Percentiles rank a stretch among this genome's conserved stretches.
phyloP scores from a whole-genome alignment of 2,329 filamentous ascomycete genomes.

The Coniochaeta prunicola region DNA sequence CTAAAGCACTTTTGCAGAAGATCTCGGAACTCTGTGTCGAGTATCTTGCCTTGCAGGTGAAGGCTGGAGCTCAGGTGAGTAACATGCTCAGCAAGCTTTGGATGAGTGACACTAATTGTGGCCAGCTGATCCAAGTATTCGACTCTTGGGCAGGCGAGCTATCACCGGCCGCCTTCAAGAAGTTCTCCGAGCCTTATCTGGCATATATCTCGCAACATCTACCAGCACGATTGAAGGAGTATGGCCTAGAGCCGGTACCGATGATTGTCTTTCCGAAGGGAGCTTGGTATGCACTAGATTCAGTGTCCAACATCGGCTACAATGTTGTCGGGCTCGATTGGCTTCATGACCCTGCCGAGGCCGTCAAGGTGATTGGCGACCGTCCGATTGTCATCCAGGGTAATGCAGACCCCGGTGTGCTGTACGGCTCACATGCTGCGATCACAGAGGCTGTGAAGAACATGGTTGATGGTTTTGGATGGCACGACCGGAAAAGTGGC shows the following conservation, averaged over 20 bases:
- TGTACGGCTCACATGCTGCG: conserved; percentile 76
- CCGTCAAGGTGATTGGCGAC: conserved; percentile 70
- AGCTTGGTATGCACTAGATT: conserved; percentile 89
- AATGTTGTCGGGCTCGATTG: conserved; percentile 93
- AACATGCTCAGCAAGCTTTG: background rate
- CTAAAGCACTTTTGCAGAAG: conserved; percentile 77
- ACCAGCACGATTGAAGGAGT: conserved; percentile 63
- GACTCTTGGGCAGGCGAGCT: conserved; percentile 98
- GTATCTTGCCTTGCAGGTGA: conserved; percentile 85
- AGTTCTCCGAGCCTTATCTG: conserved; percentile 82
- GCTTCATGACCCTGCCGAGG: conserved; percentile 82
- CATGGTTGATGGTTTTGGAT: conserved; percentile 81
- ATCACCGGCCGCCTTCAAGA: conserved; percentile 72
- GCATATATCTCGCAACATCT: conserved; percentile 76
- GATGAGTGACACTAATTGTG: conserved; percentile 6
- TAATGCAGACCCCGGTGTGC: conserved; percentile 87
- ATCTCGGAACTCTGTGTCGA: conserved; percentile 93
- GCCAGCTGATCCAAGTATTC: conserved; percentile 83
- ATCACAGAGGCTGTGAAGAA: conserved; percentile 78
- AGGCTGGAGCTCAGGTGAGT: conserved; percentile 78
- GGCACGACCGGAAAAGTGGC: conserved; percentile 68
- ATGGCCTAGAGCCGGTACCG: conserved; percentile 73
- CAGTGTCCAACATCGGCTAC: conserved; percentile 82
- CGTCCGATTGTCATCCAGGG: conserved; percentile 77
- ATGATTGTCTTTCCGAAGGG: conserved; percentile 99